Evolutionary conservation across 1,284 basidiomycete genomes (phyloP).

Genomic region (Macrocybe sp.): DNA sequence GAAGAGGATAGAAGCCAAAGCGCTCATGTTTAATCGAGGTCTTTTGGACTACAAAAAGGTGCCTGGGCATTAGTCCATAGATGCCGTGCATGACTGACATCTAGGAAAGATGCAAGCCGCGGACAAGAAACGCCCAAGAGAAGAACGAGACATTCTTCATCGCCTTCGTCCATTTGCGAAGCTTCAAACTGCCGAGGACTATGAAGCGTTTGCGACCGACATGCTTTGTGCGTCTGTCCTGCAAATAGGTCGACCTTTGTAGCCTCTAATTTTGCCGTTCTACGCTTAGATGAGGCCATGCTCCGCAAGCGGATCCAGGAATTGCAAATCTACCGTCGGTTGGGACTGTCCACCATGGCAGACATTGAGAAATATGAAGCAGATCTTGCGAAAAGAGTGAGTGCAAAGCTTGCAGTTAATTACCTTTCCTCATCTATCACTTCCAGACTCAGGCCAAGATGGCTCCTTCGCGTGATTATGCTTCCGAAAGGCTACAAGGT

Average conservation of each 20-base stretch:
- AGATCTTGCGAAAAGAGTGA: slow-evolving; percentile 69
- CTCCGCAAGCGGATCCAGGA: slow-evolving; percentile 85
- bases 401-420: slow-evolving; percentile 18
- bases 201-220: slow-evolving; percentile 85
- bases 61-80: slow-evolving; percentile 12
- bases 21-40: slow-evolving; percentile 91
- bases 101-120: slow-evolving; percentile 73
- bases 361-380: slow-evolving; percentile 87
- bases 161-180: slow-evolving; percentile 91
- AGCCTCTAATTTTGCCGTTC: slow-evolving; percentile 2
- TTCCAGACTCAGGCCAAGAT: slow-evolving; percentile 55
- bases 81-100: neutral
- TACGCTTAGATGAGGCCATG: slow-evolving; percentile 69
- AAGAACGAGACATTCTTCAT: slow-evolving; percentile 88
- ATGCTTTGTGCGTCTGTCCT: slow-evolving; percentile 66
- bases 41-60: slow-evolving; percentile 94
- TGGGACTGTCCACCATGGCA: slow-evolving; percentile 77
- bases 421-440: slow-evolving; percentile 1
- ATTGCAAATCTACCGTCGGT: slow-evolving; percentile 81
- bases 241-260: neutral
- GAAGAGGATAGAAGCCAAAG: slow-evolving; percentile 82
- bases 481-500: slow-evolving; percentile 46
- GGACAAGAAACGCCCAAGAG: slow-evolving; percentile 88
- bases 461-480: slow-evolving; percentile 47
- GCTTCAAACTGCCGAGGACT: slow-evolving; percentile 89